These are phyloP conservation scores for Phyllosticta citrichinensis DNA, from an alignment of 2,329 filamentous ascomycete species.

Conservation along the genomic window DNA sequence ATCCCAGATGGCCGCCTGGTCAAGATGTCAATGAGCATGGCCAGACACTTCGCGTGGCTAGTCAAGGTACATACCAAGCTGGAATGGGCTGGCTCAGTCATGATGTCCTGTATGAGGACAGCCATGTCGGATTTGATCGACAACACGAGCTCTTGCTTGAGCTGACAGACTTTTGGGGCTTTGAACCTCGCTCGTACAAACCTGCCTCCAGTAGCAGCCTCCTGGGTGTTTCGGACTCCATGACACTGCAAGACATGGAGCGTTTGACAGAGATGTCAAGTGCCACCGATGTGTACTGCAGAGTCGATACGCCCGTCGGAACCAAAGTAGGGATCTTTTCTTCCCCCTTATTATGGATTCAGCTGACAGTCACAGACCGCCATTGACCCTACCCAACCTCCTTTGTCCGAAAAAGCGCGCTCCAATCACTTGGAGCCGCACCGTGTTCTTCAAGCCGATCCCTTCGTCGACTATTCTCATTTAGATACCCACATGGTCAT, in stretches of 20 bases:
- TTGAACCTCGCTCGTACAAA: background rate
- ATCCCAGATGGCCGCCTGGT: constrained; percentile 64
- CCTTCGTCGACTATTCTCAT: constrained; percentile 34
- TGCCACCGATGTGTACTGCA: constrained; percentile 49
- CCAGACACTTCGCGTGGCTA: constrained; percentile 65
- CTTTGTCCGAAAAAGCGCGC: constrained; percentile 43
- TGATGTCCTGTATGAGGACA: constrained; percentile 41
- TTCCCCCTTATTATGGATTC: too few relatives aligned
- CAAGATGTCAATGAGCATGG: constrained; percentile 58
- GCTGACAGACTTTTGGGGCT: constrained; percentile 56
- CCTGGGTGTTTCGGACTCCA: background rate
- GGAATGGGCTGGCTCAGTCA: constrained; percentile 70
- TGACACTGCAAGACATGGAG: constrained; percentile 16
- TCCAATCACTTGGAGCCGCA: constrained; percentile 46
- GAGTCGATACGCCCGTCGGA: constrained; percentile 31
- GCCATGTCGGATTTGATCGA: constrained; percentile 31
- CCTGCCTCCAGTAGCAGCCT: constrained; percentile 41
- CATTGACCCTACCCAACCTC: constrained; percentile 55
- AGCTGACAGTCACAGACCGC: background rate
- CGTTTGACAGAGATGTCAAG: constrained; percentile 50
- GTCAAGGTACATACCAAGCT: constrained; percentile 62
- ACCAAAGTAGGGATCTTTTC: background rate
- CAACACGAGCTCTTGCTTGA: constrained; percentile 57
- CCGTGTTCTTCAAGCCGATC: constrained; percentile 44
- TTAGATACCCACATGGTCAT: constrained; percentile 28